These are phyloP conservation scores for Byssochlamys sp. DNA, from an alignment of 2,329 filamentous ascomycete species.

Conservation along the genomic window DNA sequence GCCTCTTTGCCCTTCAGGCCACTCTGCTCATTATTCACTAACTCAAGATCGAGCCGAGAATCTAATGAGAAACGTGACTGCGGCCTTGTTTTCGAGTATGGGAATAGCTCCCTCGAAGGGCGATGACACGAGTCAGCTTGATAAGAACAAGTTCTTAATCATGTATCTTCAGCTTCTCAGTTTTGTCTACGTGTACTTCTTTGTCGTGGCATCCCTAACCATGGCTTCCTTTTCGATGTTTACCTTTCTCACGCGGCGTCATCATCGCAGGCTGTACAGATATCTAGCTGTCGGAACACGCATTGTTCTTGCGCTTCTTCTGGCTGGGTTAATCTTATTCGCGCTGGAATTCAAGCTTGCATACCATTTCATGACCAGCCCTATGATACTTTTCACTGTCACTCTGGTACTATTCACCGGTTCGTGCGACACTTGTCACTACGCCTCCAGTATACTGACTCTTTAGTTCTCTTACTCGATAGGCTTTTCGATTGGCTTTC, in stretches of 20 bases:
- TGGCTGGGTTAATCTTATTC: constrained; percentile 22
- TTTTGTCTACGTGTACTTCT: constrained; percentile 34
- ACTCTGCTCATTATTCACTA: constrained; percentile 12
- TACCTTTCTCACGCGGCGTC: constrained; percentile 18
- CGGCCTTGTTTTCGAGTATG: constrained; percentile 33
- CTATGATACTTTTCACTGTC: constrained; percentile 29
- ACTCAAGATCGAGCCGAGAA: constrained; percentile 21
- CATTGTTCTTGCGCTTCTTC: constrained; percentile 18
- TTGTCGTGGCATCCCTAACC: constrained; percentile 24
- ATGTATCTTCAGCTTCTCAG: constrained; percentile 29
- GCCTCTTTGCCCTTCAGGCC: constrained; percentile 19
- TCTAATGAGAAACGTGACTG: constrained; percentile 32
- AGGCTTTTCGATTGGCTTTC: constrained; percentile 24
- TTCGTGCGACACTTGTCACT: constrained; percentile 8
- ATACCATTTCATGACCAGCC: constrained; percentile 32
- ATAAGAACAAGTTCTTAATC: constrained; percentile 22
- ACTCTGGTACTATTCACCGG: constrained; percentile 22
- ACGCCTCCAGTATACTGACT: background rate
- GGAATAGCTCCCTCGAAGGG: constrained; percentile 24
- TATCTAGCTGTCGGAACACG: constrained; percentile 19
- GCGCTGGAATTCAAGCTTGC: constrained; percentile 23
- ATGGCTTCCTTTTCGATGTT: constrained; percentile 30
- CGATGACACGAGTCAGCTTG: constrained; percentile 16
- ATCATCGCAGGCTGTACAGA: constrained; percentile 13
- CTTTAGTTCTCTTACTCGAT: constrained; percentile 26